A percentile compares a stretch with the other conserved stretches of the same genome.
These are phyloP conservation scores for Penicillium fuscoglaucum DNA, from an alignment of 2,329 filamentous ascomycete genomes.

Conservation along the genomic window DNA sequence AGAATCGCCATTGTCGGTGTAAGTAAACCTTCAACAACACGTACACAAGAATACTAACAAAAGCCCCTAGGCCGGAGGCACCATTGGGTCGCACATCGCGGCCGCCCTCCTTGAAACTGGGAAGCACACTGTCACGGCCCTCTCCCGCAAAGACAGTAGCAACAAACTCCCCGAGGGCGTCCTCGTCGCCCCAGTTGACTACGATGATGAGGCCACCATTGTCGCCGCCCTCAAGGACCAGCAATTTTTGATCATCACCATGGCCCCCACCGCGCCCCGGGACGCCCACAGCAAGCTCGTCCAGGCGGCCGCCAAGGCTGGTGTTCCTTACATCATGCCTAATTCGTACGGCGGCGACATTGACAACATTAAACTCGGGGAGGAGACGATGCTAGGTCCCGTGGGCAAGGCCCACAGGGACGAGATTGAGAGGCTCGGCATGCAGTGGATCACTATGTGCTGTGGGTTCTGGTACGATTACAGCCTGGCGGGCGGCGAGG, in stretches of 20 bases:
- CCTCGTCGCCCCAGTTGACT: conserved; percentile 48
- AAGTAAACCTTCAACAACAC: too few relatives aligned
- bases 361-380: conserved; percentile 31
- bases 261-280: conserved; percentile 46
- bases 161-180: conserved; percentile 50
- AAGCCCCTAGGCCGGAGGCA: conserved; percentile 33
- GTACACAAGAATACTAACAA: too few relatives aligned
- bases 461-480: too few relatives aligned
- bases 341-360: conserved; percentile 47
- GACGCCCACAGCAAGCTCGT: conserved; percentile 54
- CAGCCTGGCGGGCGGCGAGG: too few relatives aligned
- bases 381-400: conserved; percentile 41
- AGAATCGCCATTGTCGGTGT: too few relatives aligned
- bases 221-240: conserved; percentile 55
- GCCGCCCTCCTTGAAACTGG: conserved; percentile 47
- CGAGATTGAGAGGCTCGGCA: conserved; percentile 46
- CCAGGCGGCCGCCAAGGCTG: conserved; percentile 56
- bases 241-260: conserved; percentile 59
- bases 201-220: conserved; percentile 49
- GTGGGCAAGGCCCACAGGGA: conserved; percentile 26
- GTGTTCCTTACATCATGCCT: conserved; percentile 57
- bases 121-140: conserved; percentile 54
- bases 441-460: conserved; percentile 5
- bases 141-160: conserved; percentile 49
- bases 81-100: conserved; percentile 32